A percentile compares a stretch with the other conserved stretches of the same genome.
Conservation (phyloP, 2,329 filamentous ascomycete species). For the Penicillium sp. region DNA sequence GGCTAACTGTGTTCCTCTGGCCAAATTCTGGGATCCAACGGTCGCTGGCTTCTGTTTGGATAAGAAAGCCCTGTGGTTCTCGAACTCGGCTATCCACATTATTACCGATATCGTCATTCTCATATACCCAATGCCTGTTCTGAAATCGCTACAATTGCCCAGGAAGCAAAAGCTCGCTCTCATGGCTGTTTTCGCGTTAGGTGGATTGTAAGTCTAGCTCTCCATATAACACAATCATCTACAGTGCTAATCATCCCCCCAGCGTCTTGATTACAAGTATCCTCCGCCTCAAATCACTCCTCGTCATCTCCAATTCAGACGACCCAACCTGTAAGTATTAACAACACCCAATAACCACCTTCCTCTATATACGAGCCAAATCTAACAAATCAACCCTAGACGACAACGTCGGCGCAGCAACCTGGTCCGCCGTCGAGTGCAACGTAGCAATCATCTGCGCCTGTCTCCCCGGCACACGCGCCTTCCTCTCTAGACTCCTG, state of each 20-base stretch:
- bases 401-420: constrained; percentile 40
- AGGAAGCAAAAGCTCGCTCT: constrained; percentile 40
- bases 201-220: constrained; percentile 38
- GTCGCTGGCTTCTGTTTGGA: constrained; percentile 36
- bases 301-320: constrained; percentile 27
- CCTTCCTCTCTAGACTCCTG: constrained; percentile 27
- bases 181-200: constrained; percentile 43
- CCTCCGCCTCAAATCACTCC: constrained; percentile 32
- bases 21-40: constrained; percentile 30
- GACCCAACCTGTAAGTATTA: constrained; percentile 31
- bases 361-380: background rate
- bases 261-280: constrained; percentile 44
- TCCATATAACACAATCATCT: background rate
- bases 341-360: too few relatives aligned
- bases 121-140: constrained; percentile 42
- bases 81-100: constrained; percentile 45
- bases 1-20: constrained; percentile 32
- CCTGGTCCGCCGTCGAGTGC: constrained; percentile 45
- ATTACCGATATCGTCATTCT: constrained; percentile 44
- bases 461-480: constrained; percentile 36
- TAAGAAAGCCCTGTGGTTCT: constrained; percentile 44
- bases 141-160: constrained; percentile 42
- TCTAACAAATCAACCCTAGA: constrained; percentile 17
- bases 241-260: constrained; percentile 1
- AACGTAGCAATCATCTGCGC: constrained; percentile 45